These are phyloP conservation scores for Kalmusia sp. DNA, from an alignment of 2,329 filamentous ascomycete species.

Conservation along the genomic window DNA sequence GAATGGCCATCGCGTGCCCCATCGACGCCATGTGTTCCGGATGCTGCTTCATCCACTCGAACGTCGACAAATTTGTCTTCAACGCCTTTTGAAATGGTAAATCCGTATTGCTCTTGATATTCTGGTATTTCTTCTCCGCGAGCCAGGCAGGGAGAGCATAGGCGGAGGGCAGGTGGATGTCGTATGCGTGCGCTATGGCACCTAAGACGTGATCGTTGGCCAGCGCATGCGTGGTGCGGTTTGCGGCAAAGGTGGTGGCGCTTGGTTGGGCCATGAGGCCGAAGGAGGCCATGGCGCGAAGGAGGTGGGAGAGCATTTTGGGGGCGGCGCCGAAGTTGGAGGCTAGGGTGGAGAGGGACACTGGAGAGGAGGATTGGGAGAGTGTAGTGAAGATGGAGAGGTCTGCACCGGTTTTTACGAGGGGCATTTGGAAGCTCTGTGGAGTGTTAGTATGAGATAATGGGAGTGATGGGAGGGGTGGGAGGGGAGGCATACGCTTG, in stretches of 20 bases:
- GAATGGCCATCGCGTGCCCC: constrained; percentile 36
- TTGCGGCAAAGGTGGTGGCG: constrained; percentile 37
- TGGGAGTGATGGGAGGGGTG: too few species aligned
- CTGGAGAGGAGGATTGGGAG: constrained; percentile 10
- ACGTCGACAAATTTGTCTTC: constrained; percentile 31
- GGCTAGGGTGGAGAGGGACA: constrained; percentile 25
- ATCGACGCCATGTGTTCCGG: constrained; percentile 35
- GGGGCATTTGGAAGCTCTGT: constrained; percentile 26
- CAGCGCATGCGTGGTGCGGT: constrained; percentile 34
- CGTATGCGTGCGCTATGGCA: constrained; percentile 31
- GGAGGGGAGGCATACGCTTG: constrained; percentile 15
- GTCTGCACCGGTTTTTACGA: constrained; percentile 30
- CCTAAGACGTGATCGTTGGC: constrained; percentile 33
- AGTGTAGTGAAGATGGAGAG: constrained; percentile 28
- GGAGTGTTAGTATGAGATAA: not conserved
- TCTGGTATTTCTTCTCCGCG: constrained; percentile 30
- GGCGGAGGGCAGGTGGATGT: constrained; percentile 26
- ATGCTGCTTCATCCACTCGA: constrained; percentile 36
- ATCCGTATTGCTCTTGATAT: constrained; percentile 31
- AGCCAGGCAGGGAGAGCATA: constrained; percentile 41
- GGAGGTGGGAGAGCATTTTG: constrained; percentile 37
- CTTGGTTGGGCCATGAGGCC: constrained; percentile 36
- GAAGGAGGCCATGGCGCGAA: constrained; percentile 43
- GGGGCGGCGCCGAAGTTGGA: constrained; percentile 31
- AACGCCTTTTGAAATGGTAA: constrained; percentile 35